Percentiles rank a stretch among this genome's conserved stretches.
These are phyloP conservation scores for Melampsora americana DNA, from an alignment of 1,284 basidiomycete genomes.

Conservation along the genomic window DNA sequence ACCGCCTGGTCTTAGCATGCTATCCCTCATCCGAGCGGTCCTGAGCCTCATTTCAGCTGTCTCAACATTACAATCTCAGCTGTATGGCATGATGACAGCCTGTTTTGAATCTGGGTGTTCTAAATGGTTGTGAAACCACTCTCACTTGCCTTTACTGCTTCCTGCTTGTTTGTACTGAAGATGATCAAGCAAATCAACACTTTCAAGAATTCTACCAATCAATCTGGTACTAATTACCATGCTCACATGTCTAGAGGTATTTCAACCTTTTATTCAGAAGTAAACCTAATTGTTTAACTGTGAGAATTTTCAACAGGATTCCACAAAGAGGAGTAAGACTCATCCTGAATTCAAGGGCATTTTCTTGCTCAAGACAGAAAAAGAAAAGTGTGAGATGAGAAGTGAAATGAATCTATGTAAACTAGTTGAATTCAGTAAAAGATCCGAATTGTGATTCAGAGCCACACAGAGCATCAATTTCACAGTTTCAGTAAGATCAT, in stretches of 20 bases:
- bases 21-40: too few species aligned
- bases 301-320: conserved; percentile 28
- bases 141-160: neutral
- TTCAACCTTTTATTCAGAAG: conserved; percentile 32
- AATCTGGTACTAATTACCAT: conserved; percentile 34
- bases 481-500: conserved; percentile 23
- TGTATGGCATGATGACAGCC: too few species aligned
- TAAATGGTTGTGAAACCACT: conserved; percentile 6
- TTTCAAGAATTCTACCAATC: conserved; percentile 34
- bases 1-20: too few species aligned
- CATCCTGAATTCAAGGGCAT: conserved; percentile 15
- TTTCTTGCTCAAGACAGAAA: conserved; percentile 40
- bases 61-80: too few species aligned
- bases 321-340: conserved; percentile 28
- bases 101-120: too few species aligned
- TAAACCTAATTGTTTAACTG: conserved; percentile 22
- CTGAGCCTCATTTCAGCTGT: too few species aligned
- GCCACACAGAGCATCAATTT: conserved; percentile 14
- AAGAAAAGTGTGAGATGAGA: conserved; percentile 29
- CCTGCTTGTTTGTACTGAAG: conserved; percentile 19
- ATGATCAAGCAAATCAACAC: conserved; percentile 44
- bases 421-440: conserved; percentile 13
- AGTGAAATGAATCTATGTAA: conserved; percentile 3
- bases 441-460: conserved; percentile 22
- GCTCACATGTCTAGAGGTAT: conserved; percentile 36